Evolutionary conservation across 2,329 filamentous ascomycete genomes (phyloP), one percentile per base, ranked within the genome.

Genomic region (Sclerotinia spermophila): DNA sequence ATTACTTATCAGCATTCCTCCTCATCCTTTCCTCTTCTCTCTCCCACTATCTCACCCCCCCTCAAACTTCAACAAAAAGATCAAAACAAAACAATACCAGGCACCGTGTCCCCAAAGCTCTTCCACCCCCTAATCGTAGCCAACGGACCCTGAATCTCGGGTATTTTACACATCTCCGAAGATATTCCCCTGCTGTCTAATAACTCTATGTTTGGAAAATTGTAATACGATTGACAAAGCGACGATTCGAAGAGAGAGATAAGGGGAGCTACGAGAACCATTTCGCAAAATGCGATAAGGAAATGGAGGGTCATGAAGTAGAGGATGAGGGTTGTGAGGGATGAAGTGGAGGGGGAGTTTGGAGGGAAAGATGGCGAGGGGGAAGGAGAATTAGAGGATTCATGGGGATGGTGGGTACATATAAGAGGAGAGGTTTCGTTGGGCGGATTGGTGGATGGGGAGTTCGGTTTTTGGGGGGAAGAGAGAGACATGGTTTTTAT

Each of bases 261-360:
- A 15, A 77, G 55, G 24, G 77, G 78, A 24, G 76, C 77, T 59
- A 79, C 74, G 1, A 78, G 60, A 0, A 79, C 73, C 24, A 78
- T 77, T 65, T 79, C 77, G 56, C 73, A 72, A 48, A 79, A 78
- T 11, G 75, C 76, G 51, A 79, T 71, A 24, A 78, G 69, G 58
- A 79, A 79, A 71, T 79, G 76, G n/a, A 79, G 73, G 13, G 73
- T 70, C 76, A 78, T 78, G 71, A 78, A 78, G 33, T 76, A 78
- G 15, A 77, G 42, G 27, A 77, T 70, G 58, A 75, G 59, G 53
- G 55, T 45, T 42, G 44, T 30, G 45, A 69, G 58, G 17, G 59
- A 8, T 17, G 27, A 11, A 13, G 66, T 24, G 6, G 35, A 3
- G 2, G 55, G 6, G 56, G 24, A 10, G 21, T 10, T 48, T 24